Evolutionary conservation across 2,329 filamentous ascomycete species (phyloP).

Genomic region (Niveomyces coronatus): DNA sequence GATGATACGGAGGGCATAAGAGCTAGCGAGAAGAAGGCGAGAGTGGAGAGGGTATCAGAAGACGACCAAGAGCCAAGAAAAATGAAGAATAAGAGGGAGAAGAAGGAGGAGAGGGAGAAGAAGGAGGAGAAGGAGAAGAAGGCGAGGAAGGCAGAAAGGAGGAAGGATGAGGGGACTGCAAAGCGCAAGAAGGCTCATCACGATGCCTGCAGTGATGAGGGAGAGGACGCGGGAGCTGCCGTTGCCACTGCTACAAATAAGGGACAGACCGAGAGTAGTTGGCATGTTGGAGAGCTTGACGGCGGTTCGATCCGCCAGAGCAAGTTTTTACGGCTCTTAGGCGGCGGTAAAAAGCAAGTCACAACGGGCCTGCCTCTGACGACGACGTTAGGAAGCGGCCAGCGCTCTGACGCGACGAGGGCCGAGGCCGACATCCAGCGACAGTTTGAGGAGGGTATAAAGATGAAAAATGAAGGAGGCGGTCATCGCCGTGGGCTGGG

Average conservation of each 20-base stretch:
- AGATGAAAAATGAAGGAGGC: slow-evolving; percentile 42
- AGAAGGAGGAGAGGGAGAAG: slow-evolving; percentile 12
- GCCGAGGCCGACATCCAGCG: slow-evolving; percentile 44
- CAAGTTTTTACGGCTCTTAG: slow-evolving; percentile 47
- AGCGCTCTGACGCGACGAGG: slow-evolving; percentile 24
- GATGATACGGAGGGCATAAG: not conserved
- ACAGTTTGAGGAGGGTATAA: slow-evolving; percentile 47
- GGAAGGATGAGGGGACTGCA: slow-evolving; percentile 12
- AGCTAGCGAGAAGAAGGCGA: slow-evolving; percentile 9
- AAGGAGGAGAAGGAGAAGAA: slow-evolving; percentile 12
- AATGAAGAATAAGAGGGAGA: slow-evolving; percentile 13
- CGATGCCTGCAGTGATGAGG: slow-evolving; percentile 13
- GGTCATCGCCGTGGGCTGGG: slow-evolving; percentile 35
- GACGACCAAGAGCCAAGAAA: slow-evolving; percentile 1
- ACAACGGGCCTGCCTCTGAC: not conserved
- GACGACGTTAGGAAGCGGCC: slow-evolving; percentile 13
- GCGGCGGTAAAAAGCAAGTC: slow-evolving; percentile 10
- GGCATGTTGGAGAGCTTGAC: slow-evolving; percentile 42
- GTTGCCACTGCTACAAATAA: no score
- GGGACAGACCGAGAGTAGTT: slow-evolving; percentile 36
- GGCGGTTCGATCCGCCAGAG: slow-evolving; percentile 40
- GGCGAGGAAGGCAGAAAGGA: slow-evolving; percentile 11
- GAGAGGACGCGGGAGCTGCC: slow-evolving; percentile 13
- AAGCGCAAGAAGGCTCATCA: slow-evolving; percentile 14
- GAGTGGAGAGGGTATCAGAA: slow-evolving; percentile 9